Conservation (phyloP, 371 early-diverging fungal species). For the Smittium culicis region DNA sequence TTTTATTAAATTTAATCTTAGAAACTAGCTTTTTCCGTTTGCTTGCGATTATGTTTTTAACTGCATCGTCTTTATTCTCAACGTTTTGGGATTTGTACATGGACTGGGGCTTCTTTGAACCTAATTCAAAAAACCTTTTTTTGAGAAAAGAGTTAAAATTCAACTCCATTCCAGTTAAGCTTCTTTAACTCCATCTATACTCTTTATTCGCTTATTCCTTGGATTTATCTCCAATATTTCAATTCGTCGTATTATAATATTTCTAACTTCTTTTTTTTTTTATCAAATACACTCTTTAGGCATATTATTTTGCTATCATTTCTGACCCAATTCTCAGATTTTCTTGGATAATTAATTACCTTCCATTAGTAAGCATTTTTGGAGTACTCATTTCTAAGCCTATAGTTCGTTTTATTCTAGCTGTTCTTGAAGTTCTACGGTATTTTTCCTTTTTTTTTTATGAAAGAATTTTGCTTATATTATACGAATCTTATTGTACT, state of each 20-base stretch:
- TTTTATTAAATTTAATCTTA: background rate
- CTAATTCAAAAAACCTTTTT: constrained; percentile 38
- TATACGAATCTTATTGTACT: constrained; percentile 9
- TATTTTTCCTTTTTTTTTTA: no score
- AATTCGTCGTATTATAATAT: no score
- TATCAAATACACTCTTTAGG: no score
- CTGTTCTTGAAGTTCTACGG: background rate
- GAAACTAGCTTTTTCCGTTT: background rate
- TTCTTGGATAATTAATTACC: constrained; percentile 43
- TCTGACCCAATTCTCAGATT: constrained; percentile 54
- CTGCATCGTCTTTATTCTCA: background rate
- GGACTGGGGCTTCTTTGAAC: constrained; percentile 74
- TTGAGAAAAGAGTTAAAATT: constrained; percentile 49
- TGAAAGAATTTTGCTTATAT: no score
- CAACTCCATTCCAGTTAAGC: constrained; percentile 22
- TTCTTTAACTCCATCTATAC: no score
- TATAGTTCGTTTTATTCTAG: background rate
- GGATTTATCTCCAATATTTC: no score
- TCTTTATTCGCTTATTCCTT: no score
- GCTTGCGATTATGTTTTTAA: constrained; percentile 5
- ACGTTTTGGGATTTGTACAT: constrained; percentile 66
- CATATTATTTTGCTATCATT: constrained; percentile 58
- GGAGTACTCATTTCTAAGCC: constrained; percentile 15
- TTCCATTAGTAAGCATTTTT: constrained; percentile 12
- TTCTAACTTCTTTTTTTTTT: background rate